These are phyloP conservation scores for Prunus padus DNA, from an alignment of 306 rosid genomes.

Conservation along the genomic window DNA sequence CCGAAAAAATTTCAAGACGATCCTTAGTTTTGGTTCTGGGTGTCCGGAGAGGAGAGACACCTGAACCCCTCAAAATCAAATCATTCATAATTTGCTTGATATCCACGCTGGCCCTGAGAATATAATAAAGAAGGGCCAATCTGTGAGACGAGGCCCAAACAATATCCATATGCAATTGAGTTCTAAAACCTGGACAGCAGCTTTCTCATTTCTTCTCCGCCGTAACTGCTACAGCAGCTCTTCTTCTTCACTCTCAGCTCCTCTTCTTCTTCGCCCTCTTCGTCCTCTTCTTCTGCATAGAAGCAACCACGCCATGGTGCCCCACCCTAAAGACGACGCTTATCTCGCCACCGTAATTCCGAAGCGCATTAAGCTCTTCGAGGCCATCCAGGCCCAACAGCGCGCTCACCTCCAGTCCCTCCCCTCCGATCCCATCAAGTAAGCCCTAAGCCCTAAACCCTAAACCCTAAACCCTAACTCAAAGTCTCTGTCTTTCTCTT, in stretches of 20 bases:
- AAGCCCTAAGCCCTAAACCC: constrained; percentile 5
- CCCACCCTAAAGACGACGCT: constrained; percentile 62
- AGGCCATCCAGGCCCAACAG: constrained; percentile 47
- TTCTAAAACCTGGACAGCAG: neutral
- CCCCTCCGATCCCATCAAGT: constrained; percentile 75
- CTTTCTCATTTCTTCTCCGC: constrained; percentile 31
- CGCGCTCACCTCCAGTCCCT: constrained; percentile 47
- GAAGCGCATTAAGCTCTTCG: constrained; percentile 65
- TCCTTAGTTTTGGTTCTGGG: too few relatives aligned
- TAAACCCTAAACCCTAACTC: neutral
- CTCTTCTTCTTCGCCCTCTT: constrained; percentile 23
- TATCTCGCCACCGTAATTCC: constrained; percentile 55
- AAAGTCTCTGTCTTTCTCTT: too few relatives aligned
- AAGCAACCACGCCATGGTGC: constrained; percentile 29
- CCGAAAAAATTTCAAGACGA: too few relatives aligned
- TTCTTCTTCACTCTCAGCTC: neutral
- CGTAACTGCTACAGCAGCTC: constrained; percentile 26
- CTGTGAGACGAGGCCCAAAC: neutral
- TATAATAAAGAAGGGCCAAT: neutral
- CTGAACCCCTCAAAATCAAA: too few relatives aligned
- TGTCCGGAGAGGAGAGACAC: too few relatives aligned
- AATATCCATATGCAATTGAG: neutral
- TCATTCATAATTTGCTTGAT: neutral
- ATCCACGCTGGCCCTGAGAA: neutral
- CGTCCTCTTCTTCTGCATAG: neutral